Conservation (phyloP, 2,329 filamentous ascomycete genomes). For the Neodidymelliopsis sp. region DNA sequence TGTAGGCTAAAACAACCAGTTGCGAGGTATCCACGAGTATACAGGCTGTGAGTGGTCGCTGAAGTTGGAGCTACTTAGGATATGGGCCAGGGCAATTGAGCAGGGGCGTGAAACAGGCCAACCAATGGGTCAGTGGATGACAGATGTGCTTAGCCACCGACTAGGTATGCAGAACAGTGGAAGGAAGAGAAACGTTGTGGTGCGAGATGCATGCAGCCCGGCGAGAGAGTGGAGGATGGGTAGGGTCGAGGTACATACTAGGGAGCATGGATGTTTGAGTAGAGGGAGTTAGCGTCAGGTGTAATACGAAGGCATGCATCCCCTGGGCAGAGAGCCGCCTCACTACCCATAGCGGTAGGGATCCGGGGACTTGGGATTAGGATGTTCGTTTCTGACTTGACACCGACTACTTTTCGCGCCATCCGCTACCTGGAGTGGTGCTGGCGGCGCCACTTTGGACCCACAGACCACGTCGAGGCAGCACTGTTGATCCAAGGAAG, state of each 20-base stretch:
- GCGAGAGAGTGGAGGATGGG: constrained; percentile 44
- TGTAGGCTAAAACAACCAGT: constrained; percentile 44
- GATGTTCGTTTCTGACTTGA: constrained; percentile 41
- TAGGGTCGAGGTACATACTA: constrained; percentile 37
- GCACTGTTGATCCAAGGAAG: constrained; percentile 43
- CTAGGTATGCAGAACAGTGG: constrained; percentile 32
- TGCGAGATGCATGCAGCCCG: constrained; percentile 41
- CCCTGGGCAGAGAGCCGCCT: constrained; percentile 38
- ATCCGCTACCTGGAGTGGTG: constrained; percentile 43
- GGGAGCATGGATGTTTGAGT: constrained; percentile 38
- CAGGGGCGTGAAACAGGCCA: constrained; percentile 51
- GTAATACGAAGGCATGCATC: constrained; percentile 45
- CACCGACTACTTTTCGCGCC: constrained; percentile 25
- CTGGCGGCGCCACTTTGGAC: constrained; percentile 47
- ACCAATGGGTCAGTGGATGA: constrained; percentile 46
- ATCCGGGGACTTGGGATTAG: constrained; percentile 45
- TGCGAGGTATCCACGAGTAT: constrained; percentile 39
- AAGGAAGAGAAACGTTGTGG: constrained; percentile 37
- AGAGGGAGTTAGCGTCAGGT: constrained; percentile 44
- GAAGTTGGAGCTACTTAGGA: constrained; percentile 46
- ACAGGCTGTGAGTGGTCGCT: constrained; percentile 48
- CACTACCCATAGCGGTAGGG: constrained; percentile 43
- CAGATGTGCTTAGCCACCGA: constrained; percentile 48
- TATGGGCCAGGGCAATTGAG: constrained; percentile 40
- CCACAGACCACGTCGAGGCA: constrained; percentile 39